Percentiles rank a stretch among this genome's conserved stretches.
Evolutionary conservation across 345 rosid species (phyloP).

Genomic region (Punica granatum): DNA sequence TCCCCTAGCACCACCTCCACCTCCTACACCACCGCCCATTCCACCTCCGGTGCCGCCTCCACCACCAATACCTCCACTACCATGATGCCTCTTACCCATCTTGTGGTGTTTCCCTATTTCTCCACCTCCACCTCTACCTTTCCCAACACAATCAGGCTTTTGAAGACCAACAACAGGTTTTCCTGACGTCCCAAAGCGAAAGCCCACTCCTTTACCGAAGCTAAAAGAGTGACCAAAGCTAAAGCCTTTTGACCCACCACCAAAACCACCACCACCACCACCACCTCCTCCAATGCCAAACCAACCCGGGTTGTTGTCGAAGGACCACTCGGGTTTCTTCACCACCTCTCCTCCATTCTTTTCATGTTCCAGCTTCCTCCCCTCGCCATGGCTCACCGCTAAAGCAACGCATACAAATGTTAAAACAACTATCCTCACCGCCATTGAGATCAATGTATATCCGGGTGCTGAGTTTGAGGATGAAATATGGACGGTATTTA

Average conservation of each 20-base stretch:
- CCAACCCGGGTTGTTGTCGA: constrained; percentile 16
- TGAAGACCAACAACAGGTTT: not conserved
- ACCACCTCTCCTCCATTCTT: constrained; percentile 7
- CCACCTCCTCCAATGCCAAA: constrained; percentile 3
- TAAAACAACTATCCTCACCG: constrained; percentile 7
- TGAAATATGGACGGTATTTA: not conserved
- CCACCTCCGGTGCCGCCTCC: constrained; percentile 11
- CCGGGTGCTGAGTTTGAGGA: not conserved
- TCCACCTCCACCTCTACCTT: constrained; percentile 17
- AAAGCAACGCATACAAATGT: constrained; percentile 10
- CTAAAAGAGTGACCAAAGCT: constrained; percentile 12
- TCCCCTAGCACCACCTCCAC: not conserved
- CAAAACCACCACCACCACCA: not conserved
- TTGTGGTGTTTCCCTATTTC: not conserved
- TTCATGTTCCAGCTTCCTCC: constrained; percentile 19
- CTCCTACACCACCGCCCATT: not conserved
- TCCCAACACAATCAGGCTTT: constrained; percentile 20
- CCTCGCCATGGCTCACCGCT: constrained; percentile 11
- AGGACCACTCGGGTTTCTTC: constrained; percentile 22
- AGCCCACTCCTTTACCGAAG: constrained; percentile 10
- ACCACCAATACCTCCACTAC: constrained; percentile 12
- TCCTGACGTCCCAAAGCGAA: constrained; percentile 7
- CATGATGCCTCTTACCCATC: not conserved
- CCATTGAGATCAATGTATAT: not conserved
- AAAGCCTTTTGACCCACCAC: constrained; percentile 3